Percentiles rank a stretch among this genome's conserved stretches.
phyloP scores from a whole-genome alignment of 2,329 filamentous ascomycete species.

The Apiospora rasikravindrae region DNA sequence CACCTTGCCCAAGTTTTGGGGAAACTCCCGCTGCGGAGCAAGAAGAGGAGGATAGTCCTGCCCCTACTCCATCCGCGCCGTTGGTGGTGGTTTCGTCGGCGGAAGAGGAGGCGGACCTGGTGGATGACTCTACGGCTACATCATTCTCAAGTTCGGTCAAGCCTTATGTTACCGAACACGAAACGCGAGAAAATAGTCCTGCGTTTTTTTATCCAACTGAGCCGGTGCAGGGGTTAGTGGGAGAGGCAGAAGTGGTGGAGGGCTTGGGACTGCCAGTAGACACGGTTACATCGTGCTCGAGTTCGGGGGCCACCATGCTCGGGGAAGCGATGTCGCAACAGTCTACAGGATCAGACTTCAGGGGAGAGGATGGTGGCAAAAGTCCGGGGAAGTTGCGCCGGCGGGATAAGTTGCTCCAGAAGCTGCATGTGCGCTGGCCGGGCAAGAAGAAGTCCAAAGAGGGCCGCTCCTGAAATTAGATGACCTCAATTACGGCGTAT shows the following conservation, averaged over 20 bases:
- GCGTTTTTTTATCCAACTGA: too few relatives aligned
- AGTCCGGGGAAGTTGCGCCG: background rate
- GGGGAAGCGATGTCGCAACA: background rate
- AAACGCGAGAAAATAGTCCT: too few relatives aligned
- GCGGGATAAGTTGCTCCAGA: background rate
- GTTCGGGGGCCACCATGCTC: background rate
- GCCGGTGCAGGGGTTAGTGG: too few relatives aligned
- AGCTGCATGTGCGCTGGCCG: background rate
- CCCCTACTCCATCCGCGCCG: too few relatives aligned
- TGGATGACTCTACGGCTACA: background rate
- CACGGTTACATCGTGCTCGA: background rate
- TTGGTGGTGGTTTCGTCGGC: too few relatives aligned
- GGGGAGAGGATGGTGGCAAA: background rate
- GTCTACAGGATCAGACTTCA: background rate
- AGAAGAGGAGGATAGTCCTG: too few relatives aligned
- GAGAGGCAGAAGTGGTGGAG: background rate
- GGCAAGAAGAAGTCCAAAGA: background rate
- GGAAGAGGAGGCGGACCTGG: background rate
- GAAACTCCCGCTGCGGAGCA: too few relatives aligned
- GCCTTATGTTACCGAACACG: too few relatives aligned
- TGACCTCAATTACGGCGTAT: background rate
- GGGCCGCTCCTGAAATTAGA: background rate
- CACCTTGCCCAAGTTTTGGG: too few relatives aligned
- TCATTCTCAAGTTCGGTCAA: background rate
- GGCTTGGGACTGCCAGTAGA: background rate